phyloP scores from a whole-genome alignment of 163 green algal species.

The Botryococcus braunii region DNA sequence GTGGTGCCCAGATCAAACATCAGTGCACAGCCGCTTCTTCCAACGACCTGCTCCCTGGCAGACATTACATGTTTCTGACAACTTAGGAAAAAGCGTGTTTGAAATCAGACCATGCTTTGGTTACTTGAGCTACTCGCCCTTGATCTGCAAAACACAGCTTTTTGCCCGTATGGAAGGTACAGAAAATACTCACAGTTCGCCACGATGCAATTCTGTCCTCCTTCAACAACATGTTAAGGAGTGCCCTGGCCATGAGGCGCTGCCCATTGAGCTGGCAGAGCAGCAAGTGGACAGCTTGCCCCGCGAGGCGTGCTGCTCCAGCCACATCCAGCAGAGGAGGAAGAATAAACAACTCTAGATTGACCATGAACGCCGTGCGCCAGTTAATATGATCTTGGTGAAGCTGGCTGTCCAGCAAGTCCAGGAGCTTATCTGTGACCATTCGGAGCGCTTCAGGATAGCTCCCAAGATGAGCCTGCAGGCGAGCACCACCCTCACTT shows the following conservation, averaged over 20 bases:
- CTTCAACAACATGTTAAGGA: background rate
- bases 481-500: no score
- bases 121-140: no score
- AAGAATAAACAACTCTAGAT: constrained; percentile 33
- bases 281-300: background rate
- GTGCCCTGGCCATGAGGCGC: background rate
- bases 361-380: constrained; percentile 34
- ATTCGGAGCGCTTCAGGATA: constrained; percentile 10
- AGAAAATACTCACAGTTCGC: no score
- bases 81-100: no score
- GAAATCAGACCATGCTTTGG: no score
- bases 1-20: no score
- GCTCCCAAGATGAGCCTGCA: constrained; percentile 7
- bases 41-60: no score
- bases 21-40: no score
- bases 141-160: no score
- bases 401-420: background rate
- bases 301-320: background rate
- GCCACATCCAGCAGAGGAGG: constrained; percentile 24
- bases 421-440: constrained; percentile 18
- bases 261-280: background rate
- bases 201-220: no score
- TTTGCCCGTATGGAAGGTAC: no score
- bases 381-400: constrained; percentile 29
- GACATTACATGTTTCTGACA: no score